Percentiles rank a stretch among this genome's conserved stretches.
Evolutionary conservation across 768 basidiomycete genomes (phyloP).

Genomic region (Austroboletus eburneus): DNA sequence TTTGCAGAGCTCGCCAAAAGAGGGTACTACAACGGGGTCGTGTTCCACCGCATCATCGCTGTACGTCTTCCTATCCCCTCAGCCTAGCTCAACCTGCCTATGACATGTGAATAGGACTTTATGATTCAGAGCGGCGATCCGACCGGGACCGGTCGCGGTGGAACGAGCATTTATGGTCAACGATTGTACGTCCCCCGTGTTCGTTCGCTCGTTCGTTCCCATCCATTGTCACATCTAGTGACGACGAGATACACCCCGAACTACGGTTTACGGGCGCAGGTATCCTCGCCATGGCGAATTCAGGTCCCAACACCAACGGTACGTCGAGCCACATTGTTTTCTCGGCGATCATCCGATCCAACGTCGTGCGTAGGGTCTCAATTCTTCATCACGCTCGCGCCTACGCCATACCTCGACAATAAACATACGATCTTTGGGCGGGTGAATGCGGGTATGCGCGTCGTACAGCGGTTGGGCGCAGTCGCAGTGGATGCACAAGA

Average conservation of each 20-base stretch:
- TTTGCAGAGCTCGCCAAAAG: slow-evolving; percentile 87
- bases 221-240: slow-evolving; percentile 37
- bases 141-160: slow-evolving; percentile 91
- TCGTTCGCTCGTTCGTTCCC: neutral
- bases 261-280: slow-evolving; percentile 94
- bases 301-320: slow-evolving; percentile 91
- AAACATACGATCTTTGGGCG: slow-evolving; percentile 92
- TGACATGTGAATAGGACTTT: slow-evolving; percentile 78
- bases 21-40: slow-evolving; percentile 87
- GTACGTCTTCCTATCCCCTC: slow-evolving; percentile 47
- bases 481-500: slow-evolving; percentile 89
- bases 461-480: slow-evolving; percentile 86
- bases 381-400: slow-evolving; percentile 85
- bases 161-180: slow-evolving; percentile 83
- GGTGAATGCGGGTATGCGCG: slow-evolving; percentile 86
- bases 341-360: too few species aligned
- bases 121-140: slow-evolving; percentile 98
- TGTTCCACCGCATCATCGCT: slow-evolving; percentile 90
- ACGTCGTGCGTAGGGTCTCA: slow-evolving; percentile 64
- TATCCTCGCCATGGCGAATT: slow-evolving; percentile 96
- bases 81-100: too few species aligned
- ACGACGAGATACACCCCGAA: slow-evolving; percentile 89
- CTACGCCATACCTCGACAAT: slow-evolving; percentile 79
- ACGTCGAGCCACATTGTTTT: slow-evolving; percentile 3
- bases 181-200: slow-evolving; percentile 61